Conservation (phyloP, 805 yeast genomes). For the Saturnispora diversa region DNA sequence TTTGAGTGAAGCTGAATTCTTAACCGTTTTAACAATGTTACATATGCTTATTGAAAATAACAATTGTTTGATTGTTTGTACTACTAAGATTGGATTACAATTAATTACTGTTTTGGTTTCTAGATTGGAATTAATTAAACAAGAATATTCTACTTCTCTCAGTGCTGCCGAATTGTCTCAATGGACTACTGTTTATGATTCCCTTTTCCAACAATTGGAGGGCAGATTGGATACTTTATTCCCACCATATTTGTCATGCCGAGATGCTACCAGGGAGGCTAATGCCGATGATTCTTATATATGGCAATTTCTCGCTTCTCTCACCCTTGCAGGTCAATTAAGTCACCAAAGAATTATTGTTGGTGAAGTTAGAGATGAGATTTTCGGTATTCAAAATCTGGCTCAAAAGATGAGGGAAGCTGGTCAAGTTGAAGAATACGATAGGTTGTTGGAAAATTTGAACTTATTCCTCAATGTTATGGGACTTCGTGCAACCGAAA, state of each 20-base stretch:
- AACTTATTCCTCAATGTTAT: slow-evolving; percentile 90
- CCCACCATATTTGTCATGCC: slow-evolving; percentile 53
- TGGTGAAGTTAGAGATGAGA: slow-evolving; percentile 88
- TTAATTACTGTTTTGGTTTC: slow-evolving; percentile 84
- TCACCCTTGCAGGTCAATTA: slow-evolving; percentile 83
- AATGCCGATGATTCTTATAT: slow-evolving; percentile 70
- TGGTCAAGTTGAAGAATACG: slow-evolving; percentile 41
- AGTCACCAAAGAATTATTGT: slow-evolving; percentile 90
- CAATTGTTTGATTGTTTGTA: slow-evolving; percentile 58
- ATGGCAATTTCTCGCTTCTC: slow-evolving; percentile 95
- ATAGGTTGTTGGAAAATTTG: slow-evolving; percentile 58
- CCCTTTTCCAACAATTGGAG: slow-evolving; percentile 69
- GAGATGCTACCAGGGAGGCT: slow-evolving; percentile 20
- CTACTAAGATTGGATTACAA: slow-evolving; percentile 76
- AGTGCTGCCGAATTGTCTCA: slow-evolving; percentile 49
- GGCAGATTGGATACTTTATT: slow-evolving; percentile 69
- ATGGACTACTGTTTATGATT: slow-evolving; percentile 80
- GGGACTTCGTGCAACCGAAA: slow-evolving; percentile 90
- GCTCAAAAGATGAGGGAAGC: slow-evolving; percentile 44
- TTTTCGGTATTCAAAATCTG: slow-evolving; percentile 75
- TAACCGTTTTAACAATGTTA: slow-evolving; percentile 69
- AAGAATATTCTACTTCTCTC: slow-evolving; percentile 50
- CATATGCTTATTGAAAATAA: slow-evolving; percentile 63
- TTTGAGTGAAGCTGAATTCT: slow-evolving; percentile 71
- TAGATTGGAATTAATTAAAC: slow-evolving; percentile 84